A percentile compares a stretch with the other conserved stretches of the same genome.
phyloP scores from a whole-genome alignment of 192 early-diverging fungal genomes.

The Podila minutissima region DNA sequence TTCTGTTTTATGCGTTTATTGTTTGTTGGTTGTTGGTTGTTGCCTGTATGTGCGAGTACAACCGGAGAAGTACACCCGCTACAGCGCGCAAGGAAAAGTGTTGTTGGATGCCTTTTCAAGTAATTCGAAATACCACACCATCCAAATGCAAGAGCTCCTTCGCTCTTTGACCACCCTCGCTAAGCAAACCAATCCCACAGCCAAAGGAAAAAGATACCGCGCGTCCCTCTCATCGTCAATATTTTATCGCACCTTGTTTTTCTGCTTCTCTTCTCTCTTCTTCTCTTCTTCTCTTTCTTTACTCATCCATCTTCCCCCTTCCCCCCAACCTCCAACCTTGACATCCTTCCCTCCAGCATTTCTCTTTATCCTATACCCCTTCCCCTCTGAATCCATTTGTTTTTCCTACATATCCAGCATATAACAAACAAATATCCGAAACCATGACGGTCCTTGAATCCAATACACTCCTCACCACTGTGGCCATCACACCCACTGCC shows the following conservation, averaged over 20 bases:
- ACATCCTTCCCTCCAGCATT: not conserved
- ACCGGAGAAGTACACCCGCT: not conserved
- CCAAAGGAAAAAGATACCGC: not conserved
- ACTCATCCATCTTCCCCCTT: not conserved
- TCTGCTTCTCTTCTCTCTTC: not conserved
- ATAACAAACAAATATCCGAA: not conserved
- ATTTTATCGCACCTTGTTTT: not conserved
- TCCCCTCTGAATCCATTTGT: not conserved
- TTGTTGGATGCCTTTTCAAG: no score
- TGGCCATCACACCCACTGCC: constrained; percentile 8
- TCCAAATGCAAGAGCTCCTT: no score
- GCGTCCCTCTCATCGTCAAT: not conserved
- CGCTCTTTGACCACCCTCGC: no score
- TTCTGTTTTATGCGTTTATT: not conserved
- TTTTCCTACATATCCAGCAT: not conserved
- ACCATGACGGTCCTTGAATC: constrained; percentile 40
- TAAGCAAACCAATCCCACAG: not conserved
- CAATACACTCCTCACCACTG: constrained; percentile 11
- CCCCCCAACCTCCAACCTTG: not conserved
- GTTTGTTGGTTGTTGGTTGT: not conserved
- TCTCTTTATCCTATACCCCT: not conserved
- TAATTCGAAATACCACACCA: no score
- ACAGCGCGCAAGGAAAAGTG: no score
- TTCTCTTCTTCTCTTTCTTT: not conserved
- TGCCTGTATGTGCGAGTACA: not conserved